These are phyloP conservation scores for Platanus orientalis DNA, from an alignment of 164 flowering plant species.

Conservation along the genomic window DNA sequence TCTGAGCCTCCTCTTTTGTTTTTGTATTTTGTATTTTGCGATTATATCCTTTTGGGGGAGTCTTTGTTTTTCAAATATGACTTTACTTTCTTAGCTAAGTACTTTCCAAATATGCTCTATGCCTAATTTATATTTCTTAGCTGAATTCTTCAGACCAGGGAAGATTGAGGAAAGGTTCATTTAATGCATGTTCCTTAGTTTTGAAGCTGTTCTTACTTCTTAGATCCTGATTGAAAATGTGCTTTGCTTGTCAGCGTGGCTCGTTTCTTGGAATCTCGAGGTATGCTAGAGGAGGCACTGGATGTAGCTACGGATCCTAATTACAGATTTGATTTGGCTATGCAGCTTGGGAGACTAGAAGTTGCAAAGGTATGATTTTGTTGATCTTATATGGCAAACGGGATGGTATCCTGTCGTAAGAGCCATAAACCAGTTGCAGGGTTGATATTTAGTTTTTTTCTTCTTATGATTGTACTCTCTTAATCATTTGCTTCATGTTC, in stretches of 20 bases:
- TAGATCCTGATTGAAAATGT: background rate
- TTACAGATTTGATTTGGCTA: background rate
- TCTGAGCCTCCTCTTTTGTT: too few species aligned
- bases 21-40: too few species aligned
- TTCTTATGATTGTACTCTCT: background rate
- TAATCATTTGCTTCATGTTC: background rate
- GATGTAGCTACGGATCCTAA: background rate
- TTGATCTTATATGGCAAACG: background rate
- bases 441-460: too few species aligned
- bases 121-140: background rate
- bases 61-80: background rate
- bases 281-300: background rate
- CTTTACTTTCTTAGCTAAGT: background rate
- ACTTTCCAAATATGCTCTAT: background rate
- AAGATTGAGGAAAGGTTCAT: background rate
- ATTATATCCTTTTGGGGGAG: too few species aligned
- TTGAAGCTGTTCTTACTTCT: background rate
- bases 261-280: constrained; percentile 2
- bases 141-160: background rate
- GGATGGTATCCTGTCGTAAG: background rate
- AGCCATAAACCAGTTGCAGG: too few species aligned
- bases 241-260: background rate
- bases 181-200: background rate
- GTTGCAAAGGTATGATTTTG: background rate
- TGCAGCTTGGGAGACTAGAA: background rate